Evolutionary conservation across 139 green algal species (phyloP).

Genomic region (Chloropicon primus): DNA sequence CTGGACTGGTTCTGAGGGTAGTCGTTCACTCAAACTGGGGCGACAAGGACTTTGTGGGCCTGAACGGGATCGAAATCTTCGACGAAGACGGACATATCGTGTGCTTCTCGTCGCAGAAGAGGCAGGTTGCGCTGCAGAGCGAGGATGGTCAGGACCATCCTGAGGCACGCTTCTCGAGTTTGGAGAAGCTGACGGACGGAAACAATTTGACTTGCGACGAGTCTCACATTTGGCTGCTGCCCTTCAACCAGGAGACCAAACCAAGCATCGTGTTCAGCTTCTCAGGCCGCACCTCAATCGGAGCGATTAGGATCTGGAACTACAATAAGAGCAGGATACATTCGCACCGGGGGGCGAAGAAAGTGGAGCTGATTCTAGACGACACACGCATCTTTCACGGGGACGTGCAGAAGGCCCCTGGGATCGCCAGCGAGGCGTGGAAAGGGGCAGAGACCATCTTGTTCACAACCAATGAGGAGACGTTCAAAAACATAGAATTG

Average conservation of each 20-base stretch:
- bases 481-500: slow-evolving; percentile 13
- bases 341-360: slow-evolving; percentile 16
- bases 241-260: slow-evolving; percentile 4
- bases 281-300: neutral
- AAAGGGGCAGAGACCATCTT: slow-evolving; percentile 22
- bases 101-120: neutral
- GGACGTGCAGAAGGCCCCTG: slow-evolving; percentile 18
- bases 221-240: slow-evolving; percentile 25
- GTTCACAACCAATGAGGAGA: slow-evolving; percentile 14
- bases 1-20: slow-evolving; percentile 14
- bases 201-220: slow-evolving; percentile 24
- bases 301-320: slow-evolving; percentile 27
- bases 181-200: slow-evolving; percentile 28
- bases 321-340: slow-evolving; percentile 32
- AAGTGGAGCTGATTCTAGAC: slow-evolving; percentile 4
- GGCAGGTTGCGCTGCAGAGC: slow-evolving; percentile 8
- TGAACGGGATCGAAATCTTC: slow-evolving; percentile 29
- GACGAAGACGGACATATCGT: slow-evolving; percentile 14
- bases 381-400: slow-evolving; percentile 18
- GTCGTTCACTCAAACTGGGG: slow-evolving; percentile 27
- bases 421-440: slow-evolving; percentile 11
- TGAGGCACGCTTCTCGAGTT: slow-evolving; percentile 11
- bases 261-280: slow-evolving; percentile 8
- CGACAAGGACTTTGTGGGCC: slow-evolving; percentile 26
- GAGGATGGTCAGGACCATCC: slow-evolving; percentile 10